Base-by-base conservation (phyloP, 1,139 yeast species). In the Torulaspora globosa region DNA sequence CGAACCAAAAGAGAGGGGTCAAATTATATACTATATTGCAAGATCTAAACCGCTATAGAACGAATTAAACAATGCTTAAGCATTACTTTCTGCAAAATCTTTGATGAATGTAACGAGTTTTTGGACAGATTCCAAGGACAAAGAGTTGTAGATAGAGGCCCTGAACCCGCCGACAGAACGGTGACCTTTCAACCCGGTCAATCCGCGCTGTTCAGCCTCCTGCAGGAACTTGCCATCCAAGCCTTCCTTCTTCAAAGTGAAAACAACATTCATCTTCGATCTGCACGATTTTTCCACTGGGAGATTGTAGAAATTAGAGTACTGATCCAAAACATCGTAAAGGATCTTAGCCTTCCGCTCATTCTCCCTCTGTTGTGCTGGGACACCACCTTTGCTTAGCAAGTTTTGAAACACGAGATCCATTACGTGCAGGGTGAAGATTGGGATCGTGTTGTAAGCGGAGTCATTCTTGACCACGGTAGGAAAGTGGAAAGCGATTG, bases 111-210 rank as follows among this genome's bases (percentile, higher is more conserved):
- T 70, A 32, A 74, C 82, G 56, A 89, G 73, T 43, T 72, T 62
- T 50, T 82, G 72, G 23, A 83, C 84, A 56, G 92, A 80, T 39
- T 75, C 73, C 43, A 79, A 71, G 8, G 81, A 66, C 38, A 92
- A 86, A 11, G 97, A 97, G 62, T 92, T 92, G 67, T 92, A 87
- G 47, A 89, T 73, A 11, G 97, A 89, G 16, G 95, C 92, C 68
- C 98, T 83, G 70, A 90, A 84, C 32, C 98, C 98, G 39, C 97
- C 97, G 39, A 92, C 97, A 8, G 96, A 86, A 66, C 98, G 79
- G 66, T 92, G 97, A 23, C 98, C 98, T 70, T 90, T 88, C 59
- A 92, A 74, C 3, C 97, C 97, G 11, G 79, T 70, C 53, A 90
- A 72, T 16, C 71, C 72, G 33, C 64, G 72, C 36, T 70, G 76